Evolutionary conservation across 768 basidiomycete species (phyloP), one percentile per base, ranked within the genome.

Genomic region (Trichaptum fuscoviolaceum): DNA sequence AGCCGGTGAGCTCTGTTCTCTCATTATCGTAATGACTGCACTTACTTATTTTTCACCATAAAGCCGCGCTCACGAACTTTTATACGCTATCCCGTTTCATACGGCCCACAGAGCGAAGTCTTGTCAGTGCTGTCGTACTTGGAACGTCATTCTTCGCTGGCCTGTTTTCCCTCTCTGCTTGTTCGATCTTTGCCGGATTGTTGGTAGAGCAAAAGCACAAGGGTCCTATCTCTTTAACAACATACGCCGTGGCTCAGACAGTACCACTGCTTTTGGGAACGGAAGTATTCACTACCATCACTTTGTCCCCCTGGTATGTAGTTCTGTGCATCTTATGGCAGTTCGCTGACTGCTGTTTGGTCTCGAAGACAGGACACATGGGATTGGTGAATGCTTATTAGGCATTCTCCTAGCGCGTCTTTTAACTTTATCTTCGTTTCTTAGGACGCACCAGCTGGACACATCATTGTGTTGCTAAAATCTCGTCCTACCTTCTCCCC

Each of bases 281-380:
- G 0, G 81, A 91, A 70, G 72, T 92, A 35, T 72, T 87, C 57
- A 74, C 84, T 57, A 82, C 86, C 6, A 85, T 90, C 2, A 70
- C 93, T 97, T 99, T 71, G 93, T 96, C 0, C 96, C 96, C 7
- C 76, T 97, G 72, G 91, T 91, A 69, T 63, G 85, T 76, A 17
- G 24, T 23, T 15, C 7, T 62, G 58, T 12, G 35, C 66, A 62
- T 42, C 10, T 23, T 34, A 15, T 52, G 3, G 30, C 8, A 58
- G 27, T 42, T 65, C 7, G 9, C 61, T 61, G 60, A 71, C 67
- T 67, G 52, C 26, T 2, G n/a, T 60, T 17, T 27, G 23, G 36
- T 18, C 65, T 15, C 62, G 7, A 69, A 92, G 90, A 93, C 91
- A 0, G 95, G 95, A 24, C 86, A 94, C 8, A 85, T 91, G 62